Conservation (phyloP, 1,284 basidiomycete genomes). For the Leccinum subspadiceum region DNA sequence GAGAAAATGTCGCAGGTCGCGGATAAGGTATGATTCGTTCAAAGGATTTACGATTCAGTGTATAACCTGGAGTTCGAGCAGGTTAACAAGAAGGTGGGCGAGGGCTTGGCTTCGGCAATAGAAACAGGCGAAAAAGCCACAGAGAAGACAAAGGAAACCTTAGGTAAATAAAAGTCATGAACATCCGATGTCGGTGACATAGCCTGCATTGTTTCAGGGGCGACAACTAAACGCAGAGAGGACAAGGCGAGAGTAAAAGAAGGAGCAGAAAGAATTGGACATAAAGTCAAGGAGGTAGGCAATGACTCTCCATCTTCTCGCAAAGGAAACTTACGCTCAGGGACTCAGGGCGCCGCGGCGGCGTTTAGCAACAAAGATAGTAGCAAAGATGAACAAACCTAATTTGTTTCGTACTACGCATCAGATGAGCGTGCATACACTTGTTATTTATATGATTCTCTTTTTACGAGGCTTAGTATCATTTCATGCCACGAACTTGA, state of each 20-base stretch:
- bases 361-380: slow-evolving; percentile 42
- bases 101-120: slow-evolving; percentile 60
- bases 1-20: slow-evolving; percentile 65
- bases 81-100: slow-evolving; percentile 63
- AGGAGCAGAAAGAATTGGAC: slow-evolving; percentile 34
- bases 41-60: neutral
- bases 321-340: neutral
- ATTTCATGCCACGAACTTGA: no score
- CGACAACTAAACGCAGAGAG: slow-evolving; percentile 30
- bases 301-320: slow-evolving; percentile 31
- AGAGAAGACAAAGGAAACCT: slow-evolving; percentile 51
- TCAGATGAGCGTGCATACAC: neutral
- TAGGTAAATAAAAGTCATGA: slow-evolving; percentile 39
- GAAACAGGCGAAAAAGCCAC: slow-evolving; percentile 61
- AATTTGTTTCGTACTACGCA: neutral
- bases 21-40: slow-evolving; percentile 44
- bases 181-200: neutral
- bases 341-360: slow-evolving; percentile 36
- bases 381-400: slow-evolving; percentile 41
- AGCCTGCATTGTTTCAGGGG: neutral
- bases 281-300: slow-evolving; percentile 32
- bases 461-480: no score
- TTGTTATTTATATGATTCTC: no score
- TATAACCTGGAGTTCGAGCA: slow-evolving; percentile 24
- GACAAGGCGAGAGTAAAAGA: slow-evolving; percentile 34